A percentile compares a stretch with the other conserved stretches of the same genome.
phyloP scores from a whole-genome alignment of 257 asterid genomes.

The Plantago major region DNA sequence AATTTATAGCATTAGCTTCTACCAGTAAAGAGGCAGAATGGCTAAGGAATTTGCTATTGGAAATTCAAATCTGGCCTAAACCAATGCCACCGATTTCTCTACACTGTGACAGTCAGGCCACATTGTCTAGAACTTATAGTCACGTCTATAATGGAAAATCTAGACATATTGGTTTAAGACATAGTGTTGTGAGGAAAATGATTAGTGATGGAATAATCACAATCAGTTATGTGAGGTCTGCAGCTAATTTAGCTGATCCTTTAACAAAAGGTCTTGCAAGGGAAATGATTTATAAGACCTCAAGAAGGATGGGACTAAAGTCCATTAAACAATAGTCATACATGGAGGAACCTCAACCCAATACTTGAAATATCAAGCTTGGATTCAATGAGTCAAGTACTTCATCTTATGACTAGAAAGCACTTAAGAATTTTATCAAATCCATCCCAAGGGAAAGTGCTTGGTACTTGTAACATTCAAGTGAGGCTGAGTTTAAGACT shows the following conservation, averaged over 20 bases:
- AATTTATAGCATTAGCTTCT: neutral
- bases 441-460: neutral
- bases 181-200: neutral
- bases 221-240: neutral
- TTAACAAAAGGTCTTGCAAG: neutral
- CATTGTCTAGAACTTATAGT: neutral
- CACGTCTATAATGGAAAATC: neutral
- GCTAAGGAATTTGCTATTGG: neutral
- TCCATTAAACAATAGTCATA: neutral
- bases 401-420: no score
- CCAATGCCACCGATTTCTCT: neutral
- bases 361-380: no score
- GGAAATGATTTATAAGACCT: neutral
- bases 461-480: no score
- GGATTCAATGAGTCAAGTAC: no score
- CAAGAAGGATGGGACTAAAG: neutral
- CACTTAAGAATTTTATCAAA: no score
- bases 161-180: slow-evolving; percentile 1
- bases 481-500: neutral
- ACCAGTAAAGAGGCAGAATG: neutral
- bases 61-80: neutral
- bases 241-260: neutral
- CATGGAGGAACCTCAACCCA: neutral
- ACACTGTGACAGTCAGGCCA: neutral
- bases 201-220: neutral